Percentiles rank a stretch among this genome's conserved stretches.
Conservation (phyloP, 2,329 filamentous ascomycete species). For the Fusarium chlamydosporum region DNA sequence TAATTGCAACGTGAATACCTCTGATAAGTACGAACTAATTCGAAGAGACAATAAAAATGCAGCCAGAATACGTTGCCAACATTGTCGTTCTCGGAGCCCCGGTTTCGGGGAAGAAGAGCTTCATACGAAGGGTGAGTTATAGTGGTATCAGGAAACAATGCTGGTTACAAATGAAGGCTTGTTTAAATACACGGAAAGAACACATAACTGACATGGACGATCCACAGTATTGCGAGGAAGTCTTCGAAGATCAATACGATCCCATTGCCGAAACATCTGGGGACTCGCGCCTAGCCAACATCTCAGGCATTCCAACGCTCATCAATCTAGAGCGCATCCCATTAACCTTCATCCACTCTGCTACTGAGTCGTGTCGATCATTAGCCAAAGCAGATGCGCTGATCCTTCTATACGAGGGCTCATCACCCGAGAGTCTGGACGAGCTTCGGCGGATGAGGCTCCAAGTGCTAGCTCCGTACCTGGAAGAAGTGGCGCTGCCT, state of each 20-base stretch:
- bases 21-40: background rate
- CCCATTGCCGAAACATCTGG: conserved; percentile 36
- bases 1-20: background rate
- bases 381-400: conserved; percentile 36
- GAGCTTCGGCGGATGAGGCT: conserved; percentile 33
- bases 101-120: conserved; percentile 38
- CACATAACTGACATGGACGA: background rate
- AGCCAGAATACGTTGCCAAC: conserved; percentile 27
- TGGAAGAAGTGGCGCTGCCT: conserved; percentile 19
- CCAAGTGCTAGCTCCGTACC: conserved; percentile 20
- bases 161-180: background rate
- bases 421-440: conserved; percentile 22
- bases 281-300: conserved; percentile 32
- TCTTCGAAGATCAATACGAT: conserved; percentile 40
- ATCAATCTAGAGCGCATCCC: conserved; percentile 39
- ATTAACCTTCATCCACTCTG: conserved; percentile 29
- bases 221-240: conserved; percentile 35
- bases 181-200: background rate
- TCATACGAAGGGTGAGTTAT: conserved; percentile 41
- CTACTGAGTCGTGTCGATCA: conserved; percentile 21
- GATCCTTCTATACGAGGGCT: conserved; percentile 38
- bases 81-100: conserved; percentile 40
- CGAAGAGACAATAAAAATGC: conserved; percentile 11
- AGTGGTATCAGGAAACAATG: background rate
- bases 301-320: conserved; percentile 25